These are phyloP conservation scores for Skeletonema grethae DNA, from an alignment of 108 stramenopile species.

Conservation along the genomic window DNA sequence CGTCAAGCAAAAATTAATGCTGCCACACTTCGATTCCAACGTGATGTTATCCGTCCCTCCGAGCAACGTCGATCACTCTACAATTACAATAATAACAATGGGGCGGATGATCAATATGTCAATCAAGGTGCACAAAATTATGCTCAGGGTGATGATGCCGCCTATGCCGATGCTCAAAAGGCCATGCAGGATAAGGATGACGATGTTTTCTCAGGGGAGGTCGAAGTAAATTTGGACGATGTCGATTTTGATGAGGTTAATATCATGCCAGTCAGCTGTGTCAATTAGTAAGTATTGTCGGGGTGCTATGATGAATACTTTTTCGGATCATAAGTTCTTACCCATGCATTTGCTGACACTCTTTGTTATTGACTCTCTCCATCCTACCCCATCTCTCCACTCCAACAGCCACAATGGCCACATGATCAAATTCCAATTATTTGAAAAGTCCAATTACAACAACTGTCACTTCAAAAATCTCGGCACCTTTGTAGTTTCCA, in stretches of 20 bases:
- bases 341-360: neutral
- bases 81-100: neutral
- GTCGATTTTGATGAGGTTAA: slow-evolving; percentile 74
- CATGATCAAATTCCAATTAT: slow-evolving; percentile 89
- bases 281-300: slow-evolving; percentile 81
- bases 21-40: slow-evolving; percentile 3
- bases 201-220: slow-evolving; percentile 34
- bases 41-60: slow-evolving; percentile 2
- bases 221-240: slow-evolving; percentile 6
- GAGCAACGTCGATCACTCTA: neutral
- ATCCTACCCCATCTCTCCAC: neutral
- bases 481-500: slow-evolving; percentile 85
- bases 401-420: slow-evolving; percentile 80
- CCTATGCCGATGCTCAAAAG: slow-evolving; percentile 3
- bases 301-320: neutral
- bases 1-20: slow-evolving; percentile 1
- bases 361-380: neutral
- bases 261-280: slow-evolving; percentile 83
- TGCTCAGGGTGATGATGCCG: slow-evolving; percentile 23
- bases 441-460: slow-evolving; percentile 61
- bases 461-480: slow-evolving; percentile 83
- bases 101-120: slow-evolving; percentile 14
- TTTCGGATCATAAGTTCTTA: neutral
- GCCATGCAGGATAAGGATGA: slow-evolving; percentile 36
- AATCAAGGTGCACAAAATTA: slow-evolving; percentile 20